Evolutionary conservation across 805 yeast genomes (phyloP), one percentile per base, ranked within the genome.

Genomic region (Monosporozyma servazzii): DNA sequence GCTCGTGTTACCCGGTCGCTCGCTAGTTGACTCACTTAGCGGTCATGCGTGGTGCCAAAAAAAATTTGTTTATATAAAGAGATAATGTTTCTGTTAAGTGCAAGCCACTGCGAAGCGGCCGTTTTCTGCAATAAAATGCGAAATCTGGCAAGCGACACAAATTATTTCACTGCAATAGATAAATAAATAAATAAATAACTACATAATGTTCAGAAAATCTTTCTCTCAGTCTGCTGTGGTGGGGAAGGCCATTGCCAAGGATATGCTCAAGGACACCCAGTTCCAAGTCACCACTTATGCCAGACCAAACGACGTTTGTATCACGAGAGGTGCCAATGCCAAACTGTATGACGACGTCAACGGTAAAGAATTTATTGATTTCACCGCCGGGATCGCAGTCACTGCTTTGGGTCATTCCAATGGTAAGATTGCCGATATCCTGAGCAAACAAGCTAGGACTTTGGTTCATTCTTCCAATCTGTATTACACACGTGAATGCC

Each of bases 301-400:
- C 10, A 79, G 90, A 61, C 95, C 96, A 11, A 74, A 80, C 45
- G 65, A 66, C 49, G 68, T 89, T 48, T 86, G 88, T 17, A 75
- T 91, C 51, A 81, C 84, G 47, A 84, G 82, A 54, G 99, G 96
- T 36, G 69, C 80, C 58, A 96, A 96, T 18, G 79, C 89, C n/a
- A 74, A 74, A 50, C 66, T 93, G 50, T 89, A 82, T 74, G 99
- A 93, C 67, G 69, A 65, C 47, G 69, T 84, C 47, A 88, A 87
- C 59, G 84, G 85, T 54, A 75, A 80, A 40, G 77, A 84, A 64
- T 93, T 84, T 63, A 75, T 93, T 48, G 99, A 93, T 65, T 91
- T 93, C 69, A 83, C 91, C 1, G 89, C 97, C 1, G 99, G 99
- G 49, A 91, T 93, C 58, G 98, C 99, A 0, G 99, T 93, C 15